Evolutionary conservation across 371 early-diverging fungal genomes (phyloP).

Genomic region (Chytridiales sp.): DNA sequence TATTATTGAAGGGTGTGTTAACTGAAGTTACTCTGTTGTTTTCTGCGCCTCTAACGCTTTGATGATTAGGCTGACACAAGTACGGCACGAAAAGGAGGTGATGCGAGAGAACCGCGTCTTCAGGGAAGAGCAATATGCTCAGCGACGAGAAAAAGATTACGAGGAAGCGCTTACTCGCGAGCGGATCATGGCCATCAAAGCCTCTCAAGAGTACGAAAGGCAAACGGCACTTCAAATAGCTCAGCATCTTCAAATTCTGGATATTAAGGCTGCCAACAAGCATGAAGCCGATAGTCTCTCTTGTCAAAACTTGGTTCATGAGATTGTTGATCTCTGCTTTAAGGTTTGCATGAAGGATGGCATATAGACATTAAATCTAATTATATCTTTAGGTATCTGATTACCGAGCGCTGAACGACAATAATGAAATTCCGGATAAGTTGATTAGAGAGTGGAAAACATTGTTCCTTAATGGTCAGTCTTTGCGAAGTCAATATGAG

Average conservation of each 20-base stretch:
- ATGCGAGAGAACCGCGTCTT: conserved; percentile 50
- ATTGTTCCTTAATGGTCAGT: conserved; percentile 41
- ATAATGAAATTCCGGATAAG: conserved; percentile 40
- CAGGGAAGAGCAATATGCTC: conserved; percentile 51
- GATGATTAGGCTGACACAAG: conserved; percentile 43
- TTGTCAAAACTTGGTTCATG: conserved; percentile 39
- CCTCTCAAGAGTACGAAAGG: conserved; percentile 38
- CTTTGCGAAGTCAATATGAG: conserved; percentile 34
- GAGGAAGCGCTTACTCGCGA: conserved; percentile 50
- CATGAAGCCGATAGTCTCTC: conserved; percentile 25
- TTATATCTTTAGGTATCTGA: conserved; percentile 36
- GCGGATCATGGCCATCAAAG: conserved; percentile 30
- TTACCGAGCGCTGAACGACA: conserved; percentile 47
- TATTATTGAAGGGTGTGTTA: conserved; percentile 50
- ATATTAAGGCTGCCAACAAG: conserved; percentile 31
- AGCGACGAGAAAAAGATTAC: conserved; percentile 51
- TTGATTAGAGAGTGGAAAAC: conserved; percentile 53
- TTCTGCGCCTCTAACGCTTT: background rate
- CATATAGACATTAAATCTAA: background rate
- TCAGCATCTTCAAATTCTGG: conserved; percentile 52
- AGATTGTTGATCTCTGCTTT: conserved; percentile 46
- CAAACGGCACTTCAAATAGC: conserved; percentile 40
- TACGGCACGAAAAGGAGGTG: conserved; percentile 54
- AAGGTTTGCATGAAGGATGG: conserved; percentile 33
- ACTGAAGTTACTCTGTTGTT: background rate